phyloP scores from a whole-genome alignment of 2,329 filamentous ascomycete species.

The Cercospora sp. region DNA sequence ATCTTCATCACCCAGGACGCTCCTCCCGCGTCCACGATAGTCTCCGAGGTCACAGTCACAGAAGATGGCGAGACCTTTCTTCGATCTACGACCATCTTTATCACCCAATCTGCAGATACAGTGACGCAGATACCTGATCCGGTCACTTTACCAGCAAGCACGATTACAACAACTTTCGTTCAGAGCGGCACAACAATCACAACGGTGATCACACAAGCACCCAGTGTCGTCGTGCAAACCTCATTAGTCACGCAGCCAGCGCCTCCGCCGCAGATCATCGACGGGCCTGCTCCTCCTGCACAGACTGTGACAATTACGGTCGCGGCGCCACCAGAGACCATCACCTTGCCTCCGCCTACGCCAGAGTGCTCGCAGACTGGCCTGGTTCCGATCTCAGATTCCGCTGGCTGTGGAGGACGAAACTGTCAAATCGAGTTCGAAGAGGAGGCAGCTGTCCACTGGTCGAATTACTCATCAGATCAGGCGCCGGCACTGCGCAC shows the following conservation, averaged over 20 bases:
- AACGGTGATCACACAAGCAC: background rate
- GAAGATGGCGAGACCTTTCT: background rate
- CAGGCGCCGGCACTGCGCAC: constrained; percentile 23
- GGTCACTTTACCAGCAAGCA: background rate
- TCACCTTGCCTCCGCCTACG: background rate
- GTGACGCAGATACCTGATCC: too few relatives aligned
- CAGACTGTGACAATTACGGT: background rate
- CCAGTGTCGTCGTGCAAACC: background rate
- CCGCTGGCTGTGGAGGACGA: constrained; percentile 20
- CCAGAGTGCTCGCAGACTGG: constrained; percentile 9
- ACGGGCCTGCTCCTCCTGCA: background rate
- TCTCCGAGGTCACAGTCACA: background rate
- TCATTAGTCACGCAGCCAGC: too few relatives aligned
- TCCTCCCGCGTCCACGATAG: background rate
- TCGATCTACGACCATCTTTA: background rate
- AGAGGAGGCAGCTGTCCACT: constrained; percentile 23
- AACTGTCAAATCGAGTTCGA: constrained; percentile 26
- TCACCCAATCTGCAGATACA: background rate
- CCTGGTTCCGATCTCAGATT: constrained; percentile 1
- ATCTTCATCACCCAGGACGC: background rate
- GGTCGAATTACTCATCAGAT: background rate
- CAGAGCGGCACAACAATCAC: background rate
- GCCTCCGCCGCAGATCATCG: background rate
- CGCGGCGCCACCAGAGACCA: background rate
- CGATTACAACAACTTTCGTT: background rate